phyloP scores from a whole-genome alignment of 2,329 filamentous ascomycete genomes.

The Didymosphaeria variabile region DNA sequence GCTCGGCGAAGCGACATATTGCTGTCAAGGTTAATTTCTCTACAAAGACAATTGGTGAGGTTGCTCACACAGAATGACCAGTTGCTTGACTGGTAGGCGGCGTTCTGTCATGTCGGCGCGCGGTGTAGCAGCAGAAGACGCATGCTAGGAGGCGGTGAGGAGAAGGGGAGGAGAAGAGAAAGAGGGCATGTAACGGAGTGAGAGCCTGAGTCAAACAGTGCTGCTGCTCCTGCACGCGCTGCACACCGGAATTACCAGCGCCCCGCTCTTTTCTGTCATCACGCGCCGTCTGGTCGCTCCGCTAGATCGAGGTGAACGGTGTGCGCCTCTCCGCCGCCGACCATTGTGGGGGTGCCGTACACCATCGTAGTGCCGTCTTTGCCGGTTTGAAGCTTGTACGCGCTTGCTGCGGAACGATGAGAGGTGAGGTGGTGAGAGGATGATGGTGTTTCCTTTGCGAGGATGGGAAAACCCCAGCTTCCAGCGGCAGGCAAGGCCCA shows the following conservation, averaged over 20 bases:
- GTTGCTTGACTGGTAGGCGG: slow-evolving; percentile 51
- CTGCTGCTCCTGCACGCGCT: background rate
- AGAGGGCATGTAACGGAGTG: background rate
- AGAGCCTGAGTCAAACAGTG: slow-evolving; percentile 15
- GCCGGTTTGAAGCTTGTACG: background rate
- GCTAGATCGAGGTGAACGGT: background rate
- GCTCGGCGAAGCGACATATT: slow-evolving; percentile 91
- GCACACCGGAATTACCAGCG: slow-evolving; percentile 12
- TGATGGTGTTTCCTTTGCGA: background rate
- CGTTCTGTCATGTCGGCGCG: slow-evolving; percentile 46
- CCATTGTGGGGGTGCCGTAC: background rate
- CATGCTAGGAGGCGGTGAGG: slow-evolving; percentile 21
- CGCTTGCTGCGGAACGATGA: background rate
- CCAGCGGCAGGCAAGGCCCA: background rate
- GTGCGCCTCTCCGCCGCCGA: background rate
- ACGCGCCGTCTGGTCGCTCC: slow-evolving; percentile 4
- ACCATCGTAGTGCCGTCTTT: background rate
- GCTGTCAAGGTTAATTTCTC: slow-evolving; percentile 60
- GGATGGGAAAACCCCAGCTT: background rate
- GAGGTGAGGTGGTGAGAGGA: background rate
- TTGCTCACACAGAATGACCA: slow-evolving; percentile 49
- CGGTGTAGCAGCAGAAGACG: slow-evolving; percentile 15
- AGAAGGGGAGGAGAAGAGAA: slow-evolving; percentile 8
- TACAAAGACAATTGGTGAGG: background rate
- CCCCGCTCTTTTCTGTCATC: slow-evolving; percentile 14